Percentiles rank a stretch among this genome's conserved stretches.
phyloP scores from a whole-genome alignment of 768 basidiomycete species.

The Ephemerocybe angulata region DNA sequence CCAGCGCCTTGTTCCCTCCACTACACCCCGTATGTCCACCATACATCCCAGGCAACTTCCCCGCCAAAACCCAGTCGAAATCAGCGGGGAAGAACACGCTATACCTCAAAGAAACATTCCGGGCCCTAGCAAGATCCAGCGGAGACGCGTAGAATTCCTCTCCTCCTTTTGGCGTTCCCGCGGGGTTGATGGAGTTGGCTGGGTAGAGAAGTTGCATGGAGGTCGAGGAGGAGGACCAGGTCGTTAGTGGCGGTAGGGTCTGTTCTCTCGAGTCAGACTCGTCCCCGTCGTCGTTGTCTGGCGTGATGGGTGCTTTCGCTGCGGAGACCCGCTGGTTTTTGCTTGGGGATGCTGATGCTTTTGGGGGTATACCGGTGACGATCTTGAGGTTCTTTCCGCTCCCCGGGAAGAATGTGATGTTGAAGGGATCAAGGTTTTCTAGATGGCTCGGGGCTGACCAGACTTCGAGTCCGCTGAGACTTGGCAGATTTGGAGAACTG shows the following conservation, averaged over 20 bases:
- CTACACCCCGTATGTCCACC: conserved; percentile 68
- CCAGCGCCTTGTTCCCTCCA: conserved; percentile 64
- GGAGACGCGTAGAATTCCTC: conserved; percentile 62
- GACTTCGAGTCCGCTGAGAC: conserved; percentile 17
- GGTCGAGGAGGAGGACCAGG: conserved; percentile 30
- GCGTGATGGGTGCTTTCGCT: background rate
- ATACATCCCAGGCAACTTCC: conserved; percentile 82
- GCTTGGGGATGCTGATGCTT: conserved; percentile 23
- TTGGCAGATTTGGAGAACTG: background rate
- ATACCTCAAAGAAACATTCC: conserved; percentile 59
- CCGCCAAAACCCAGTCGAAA: conserved; percentile 77
- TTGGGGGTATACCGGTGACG: conserved; percentile 44
- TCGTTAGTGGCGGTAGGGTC: conserved; percentile 7
- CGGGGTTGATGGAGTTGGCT: conserved; percentile 65
- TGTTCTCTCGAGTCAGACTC: background rate
- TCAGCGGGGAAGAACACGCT: conserved; percentile 72
- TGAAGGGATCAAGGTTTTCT: conserved; percentile 58
- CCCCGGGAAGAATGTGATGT: conserved; percentile 51
- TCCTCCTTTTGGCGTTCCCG: conserved; percentile 59
- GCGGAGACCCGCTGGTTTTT: conserved; percentile 13
- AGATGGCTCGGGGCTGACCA: conserved; percentile 55
- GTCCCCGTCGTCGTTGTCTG: background rate
- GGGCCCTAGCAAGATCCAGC: conserved; percentile 40
- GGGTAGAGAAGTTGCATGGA: conserved; percentile 65
- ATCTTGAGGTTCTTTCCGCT: conserved; percentile 55